A percentile compares a stretch with the other conserved stretches of the same genome.
These are phyloP conservation scores for Penicillium sp. DNA, from an alignment of 2,329 filamentous ascomycete genomes.

Conservation along the genomic window DNA sequence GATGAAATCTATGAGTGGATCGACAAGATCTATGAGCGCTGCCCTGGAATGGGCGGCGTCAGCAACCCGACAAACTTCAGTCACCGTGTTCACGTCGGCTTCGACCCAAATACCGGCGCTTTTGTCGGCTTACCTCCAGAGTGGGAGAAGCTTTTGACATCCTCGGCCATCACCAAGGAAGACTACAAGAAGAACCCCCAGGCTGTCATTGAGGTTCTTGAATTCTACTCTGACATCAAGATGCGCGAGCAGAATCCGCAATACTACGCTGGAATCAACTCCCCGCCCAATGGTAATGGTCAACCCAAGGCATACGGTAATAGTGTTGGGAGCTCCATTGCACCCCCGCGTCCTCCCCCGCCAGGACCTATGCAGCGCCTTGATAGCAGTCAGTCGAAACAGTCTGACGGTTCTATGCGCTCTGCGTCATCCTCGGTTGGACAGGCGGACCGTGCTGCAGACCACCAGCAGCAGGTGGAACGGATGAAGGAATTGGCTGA, in stretches of 20 bases:
- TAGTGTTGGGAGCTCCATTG: slow-evolving; percentile 57
- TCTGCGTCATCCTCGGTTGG: slow-evolving; percentile 43
- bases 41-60: slow-evolving; percentile 95
- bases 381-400: slow-evolving; percentile 44
- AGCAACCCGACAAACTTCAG: slow-evolving; percentile 98
- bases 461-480: slow-evolving; percentile 45
- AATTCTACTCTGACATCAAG: slow-evolving; percentile 68
- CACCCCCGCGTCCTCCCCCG: slow-evolving; percentile 66
- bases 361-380: slow-evolving; percentile 48
- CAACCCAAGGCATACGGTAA: slow-evolving; percentile 49
- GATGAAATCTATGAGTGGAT: slow-evolving; percentile 99
- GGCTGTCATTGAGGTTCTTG: slow-evolving; percentile 65
- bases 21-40: slow-evolving; percentile 94
- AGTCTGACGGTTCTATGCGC: slow-evolving; percentile 29
- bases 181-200: slow-evolving; percentile 97
- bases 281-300: slow-evolving; percentile 54
- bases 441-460: slow-evolving; percentile 54
- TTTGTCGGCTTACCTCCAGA: slow-evolving; percentile 93
- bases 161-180: slow-evolving; percentile 95
- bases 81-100: slow-evolving; percentile 94
- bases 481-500: slow-evolving; percentile 58
- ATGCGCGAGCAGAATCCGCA: slow-evolving; percentile 63
- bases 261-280: slow-evolving; percentile 58
- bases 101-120: slow-evolving; percentile 90
- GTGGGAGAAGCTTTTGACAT: slow-evolving; percentile 95